phyloP scores from a whole-genome alignment of 192 early-diverging fungal species.

The Linnemannia zychae region DNA sequence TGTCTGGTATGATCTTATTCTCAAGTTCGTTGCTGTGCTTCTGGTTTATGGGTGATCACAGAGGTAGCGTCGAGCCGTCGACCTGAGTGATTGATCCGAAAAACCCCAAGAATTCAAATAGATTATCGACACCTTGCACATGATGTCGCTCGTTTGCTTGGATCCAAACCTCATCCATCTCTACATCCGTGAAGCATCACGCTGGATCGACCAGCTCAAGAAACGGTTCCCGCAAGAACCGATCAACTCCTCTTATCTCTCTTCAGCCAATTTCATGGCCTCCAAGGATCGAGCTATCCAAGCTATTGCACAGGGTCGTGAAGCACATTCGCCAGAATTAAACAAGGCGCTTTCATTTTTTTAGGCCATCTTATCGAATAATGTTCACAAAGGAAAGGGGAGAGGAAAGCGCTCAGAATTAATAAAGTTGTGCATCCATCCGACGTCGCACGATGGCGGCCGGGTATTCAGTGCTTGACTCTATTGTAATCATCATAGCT shows the following conservation, averaged over 20 bases:
- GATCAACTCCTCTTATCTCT: conserved; percentile 18
- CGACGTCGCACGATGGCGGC: conserved; percentile 59
- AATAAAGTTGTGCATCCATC: conserved; percentile 58
- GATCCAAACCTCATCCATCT: conserved; percentile 11
- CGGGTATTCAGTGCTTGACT: conserved; percentile 61
- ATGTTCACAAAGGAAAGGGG: background rate
- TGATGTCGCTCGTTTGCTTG: conserved; percentile 30
- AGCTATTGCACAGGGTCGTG: conserved; percentile 7
- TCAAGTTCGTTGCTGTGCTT: background rate
- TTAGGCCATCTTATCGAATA: background rate
- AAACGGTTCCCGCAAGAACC: conserved; percentile 5
- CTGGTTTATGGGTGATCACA: background rate
- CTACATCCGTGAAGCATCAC: conserved; percentile 31
- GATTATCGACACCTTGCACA: conserved; percentile 24
- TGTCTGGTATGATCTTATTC: conserved; percentile 2
- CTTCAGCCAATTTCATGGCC: background rate
- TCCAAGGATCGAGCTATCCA: conserved; percentile 31
- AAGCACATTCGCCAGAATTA: background rate
- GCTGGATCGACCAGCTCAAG: conserved; percentile 22
- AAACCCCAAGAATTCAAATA: too few species aligned
- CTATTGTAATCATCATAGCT: conserved; percentile 58
- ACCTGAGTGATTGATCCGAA: background rate
- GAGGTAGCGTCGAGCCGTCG: background rate
- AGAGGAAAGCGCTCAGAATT: conserved; percentile 48
- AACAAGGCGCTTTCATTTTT: background rate